Base-by-base conservation (phyloP, 1,284 basidiomycete species). In the Pyrrhoderma lamaoense region DNA sequence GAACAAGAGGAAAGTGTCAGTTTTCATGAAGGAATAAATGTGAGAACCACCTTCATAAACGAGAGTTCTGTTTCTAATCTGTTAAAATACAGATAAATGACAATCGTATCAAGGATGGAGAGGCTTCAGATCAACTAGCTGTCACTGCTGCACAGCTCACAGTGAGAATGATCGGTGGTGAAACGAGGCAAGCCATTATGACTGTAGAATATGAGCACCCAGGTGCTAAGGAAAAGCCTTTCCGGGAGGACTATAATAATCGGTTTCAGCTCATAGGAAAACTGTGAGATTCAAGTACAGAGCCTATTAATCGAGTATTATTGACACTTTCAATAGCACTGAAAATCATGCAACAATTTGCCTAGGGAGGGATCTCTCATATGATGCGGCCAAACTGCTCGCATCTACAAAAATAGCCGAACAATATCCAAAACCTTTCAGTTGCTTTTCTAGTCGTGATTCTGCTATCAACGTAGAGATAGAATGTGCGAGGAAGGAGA, bases 1-100 rank as follows among this genome's bases (percentile, higher is more conserved):
- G 76, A 80, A 52, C 76, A 82, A 54, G 76, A 79, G 47, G 79
- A 82, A 55, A 65, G 67, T 9, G 76, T 77, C 0, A 61, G 61
- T 0, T 55, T 64, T 0, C 64, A 66, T 2, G 58, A 63, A 1
- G 78, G 74, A 0, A 77, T 78, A 52, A 62, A 62, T 57, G 77
- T 75, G 47, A 25, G 63, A 55, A 34, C 25, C 42, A 16, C n/a
- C 25, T 45, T 9, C 11, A 14, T 39, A 36, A 11, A 11, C 11
- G 27, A 5, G 5, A 5, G 27, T 5, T 31, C 5, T 5, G 27
- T 5, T 25, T 8, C 51, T 39, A 45, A 16, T 37, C 13, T 42
- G 3, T 2, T 22, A 43, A n/a, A 27, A 23, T 18, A 42, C 36
- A 46, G 22, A 25, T 42, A 37, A 42, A 23, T n/a, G 25, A 8